Conservation (phyloP, 2,329 filamentous ascomycete species). For the Epichloe sylvatica region DNA sequence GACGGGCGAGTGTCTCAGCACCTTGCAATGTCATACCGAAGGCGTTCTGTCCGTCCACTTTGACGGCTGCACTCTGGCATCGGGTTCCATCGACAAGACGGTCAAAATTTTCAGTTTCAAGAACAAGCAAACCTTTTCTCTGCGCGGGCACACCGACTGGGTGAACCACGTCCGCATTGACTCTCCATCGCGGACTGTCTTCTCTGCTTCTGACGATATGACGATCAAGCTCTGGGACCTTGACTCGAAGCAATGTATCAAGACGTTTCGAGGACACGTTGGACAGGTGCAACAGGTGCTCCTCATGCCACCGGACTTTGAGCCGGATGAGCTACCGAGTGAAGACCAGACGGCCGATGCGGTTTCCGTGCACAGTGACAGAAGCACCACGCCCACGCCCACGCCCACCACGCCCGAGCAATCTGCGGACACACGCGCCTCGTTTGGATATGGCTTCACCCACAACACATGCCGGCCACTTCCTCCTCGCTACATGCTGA, state of each 20-base stretch:
- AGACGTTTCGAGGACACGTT: conserved; percentile 73
- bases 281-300: conserved; percentile 90
- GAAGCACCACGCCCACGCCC: conserved; percentile 27
- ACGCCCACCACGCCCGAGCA: conserved; percentile 14
- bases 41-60: conserved; percentile 85
- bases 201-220: conserved; percentile 88
- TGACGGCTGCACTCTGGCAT: conserved; percentile 69
- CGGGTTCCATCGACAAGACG: conserved; percentile 76
- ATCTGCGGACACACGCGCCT: conserved; percentile 32
- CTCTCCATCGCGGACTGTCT: conserved; percentile 64
- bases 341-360: conserved; percentile 43
- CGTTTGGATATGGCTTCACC: conserved; percentile 50
- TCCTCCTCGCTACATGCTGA: conserved; percentile 84
- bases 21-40: conserved; percentile 61
- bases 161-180: conserved; percentile 93
- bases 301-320: conserved; percentile 72
- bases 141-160: conserved; percentile 84
- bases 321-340: conserved; percentile 55
- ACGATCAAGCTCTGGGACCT: conserved; percentile 89
- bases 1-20: conserved; percentile 74
- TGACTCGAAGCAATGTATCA: conserved; percentile 66
- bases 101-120: conserved; percentile 90
- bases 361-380: conserved; percentile 33
- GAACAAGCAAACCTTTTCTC: conserved; percentile 62
- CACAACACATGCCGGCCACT: conserved; percentile 48